Evolutionary conservation across 495 filamentous ascomycete genomes (phyloP), one percentile per base, ranked within the genome.

Genomic region (Aspergillus bertholletiae): DNA sequence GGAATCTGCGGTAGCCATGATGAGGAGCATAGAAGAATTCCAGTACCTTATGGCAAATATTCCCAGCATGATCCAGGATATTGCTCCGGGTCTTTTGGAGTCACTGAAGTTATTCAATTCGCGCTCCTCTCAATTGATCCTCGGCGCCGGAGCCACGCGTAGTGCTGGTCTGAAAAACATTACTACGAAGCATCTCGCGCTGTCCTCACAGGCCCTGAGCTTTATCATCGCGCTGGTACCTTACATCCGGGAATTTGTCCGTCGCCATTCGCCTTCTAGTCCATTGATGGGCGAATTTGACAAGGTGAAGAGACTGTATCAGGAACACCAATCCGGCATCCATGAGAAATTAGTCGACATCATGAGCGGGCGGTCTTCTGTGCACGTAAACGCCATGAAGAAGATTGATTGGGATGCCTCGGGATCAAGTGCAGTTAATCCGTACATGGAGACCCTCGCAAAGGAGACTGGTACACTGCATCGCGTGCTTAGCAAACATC

Each of bases 331-430:
- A 64, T 84, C 83, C 28, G 90, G 84, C 56, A 97, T 97, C 52
- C 90, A 96, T 62, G 91, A 96, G 49, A 99, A 99, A 65, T 76
- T 99, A 0, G 88, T 96, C 15, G 92, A 96, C 53, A 97, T 99
- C 55, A 97, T 97, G 92, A 85, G 85, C 45, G 85, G 84, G 12
- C 83, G 94, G 1, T 88, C 88, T 7, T 70, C 81, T 2, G 72
- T 82, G 0, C 90, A 89, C 60, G 84, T 90, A 20, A 86, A 81
- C 53, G 80, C 82, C 17, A 84, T 99, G 75, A 89, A 84, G 65
- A 83, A 83, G 51, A 78, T 92, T 37, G 71, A 88, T 53, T 96
- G 90, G 88, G 87, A 92, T 55, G 59, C 72, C n/a, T 58, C 66
- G 49, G 66, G 58, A 44, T 59, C 56, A 50, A 67, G 48, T 59